Evolutionary conservation across 2,329 filamentous ascomycete genomes (phyloP).

Genomic region (Aphanocladium album): DNA sequence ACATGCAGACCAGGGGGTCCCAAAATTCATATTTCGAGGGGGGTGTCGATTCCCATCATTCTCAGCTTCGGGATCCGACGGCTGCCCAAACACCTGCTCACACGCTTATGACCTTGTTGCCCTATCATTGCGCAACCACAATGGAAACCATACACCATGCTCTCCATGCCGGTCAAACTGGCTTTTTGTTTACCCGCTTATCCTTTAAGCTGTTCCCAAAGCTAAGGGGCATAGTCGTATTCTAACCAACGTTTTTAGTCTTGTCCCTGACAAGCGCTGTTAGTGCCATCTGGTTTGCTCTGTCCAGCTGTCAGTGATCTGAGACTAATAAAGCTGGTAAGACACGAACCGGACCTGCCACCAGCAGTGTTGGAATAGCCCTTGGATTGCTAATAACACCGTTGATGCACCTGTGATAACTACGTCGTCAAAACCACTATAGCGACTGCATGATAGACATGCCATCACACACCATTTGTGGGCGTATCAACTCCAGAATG

Average conservation of each 20-base stretch:
- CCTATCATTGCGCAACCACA: neutral
- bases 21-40: neutral
- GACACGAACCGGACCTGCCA: neutral
- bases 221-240: neutral
- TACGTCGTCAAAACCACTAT: neutral
- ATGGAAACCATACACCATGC: neutral
- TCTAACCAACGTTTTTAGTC: neutral
- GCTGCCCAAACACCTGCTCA: neutral
- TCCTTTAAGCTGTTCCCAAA: neutral
- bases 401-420: neutral
- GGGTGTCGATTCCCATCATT: neutral
- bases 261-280: neutral
- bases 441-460: neutral
- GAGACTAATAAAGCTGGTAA: constrained; percentile 4
- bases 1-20: neutral
- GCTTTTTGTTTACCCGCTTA: neutral
- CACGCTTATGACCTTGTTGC: neutral
- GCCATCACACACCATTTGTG: neutral
- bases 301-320: constrained; percentile 4
- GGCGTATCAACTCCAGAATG: neutral
- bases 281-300: constrained; percentile 5
- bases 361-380: neutral
- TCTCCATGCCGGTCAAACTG: neutral
- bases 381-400: neutral
- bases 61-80: constrained; percentile 4